Conservation (phyloP, 352 stramenopile genomes). For the Phytophthora palmivora region DNA sequence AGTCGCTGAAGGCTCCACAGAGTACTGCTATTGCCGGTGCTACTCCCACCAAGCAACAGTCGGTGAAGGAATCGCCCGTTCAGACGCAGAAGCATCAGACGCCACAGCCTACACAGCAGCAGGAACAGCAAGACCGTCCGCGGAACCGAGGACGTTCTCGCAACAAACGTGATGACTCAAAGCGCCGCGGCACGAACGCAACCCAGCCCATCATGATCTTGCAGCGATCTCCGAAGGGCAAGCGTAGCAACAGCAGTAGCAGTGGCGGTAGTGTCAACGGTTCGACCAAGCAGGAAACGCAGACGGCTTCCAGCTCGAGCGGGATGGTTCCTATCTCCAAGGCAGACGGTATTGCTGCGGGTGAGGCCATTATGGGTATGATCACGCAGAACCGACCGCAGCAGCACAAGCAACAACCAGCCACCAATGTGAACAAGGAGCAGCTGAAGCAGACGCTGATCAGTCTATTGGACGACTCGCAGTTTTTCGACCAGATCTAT, state of each 20-base stretch:
- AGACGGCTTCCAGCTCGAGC: conserved; percentile 23
- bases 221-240: conserved; percentile 59
- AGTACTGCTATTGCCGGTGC: conserved; percentile 19
- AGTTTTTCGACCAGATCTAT: conserved; percentile 92
- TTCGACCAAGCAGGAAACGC: conserved; percentile 33
- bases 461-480: conserved; percentile 74
- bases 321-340: conserved; percentile 77
- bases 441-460: conserved; percentile 89
- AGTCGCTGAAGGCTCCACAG: conserved; percentile 59
- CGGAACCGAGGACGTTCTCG: conserved; percentile 58
- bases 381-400: conserved; percentile 60
- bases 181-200: conserved; percentile 34
- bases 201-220: conserved; percentile 65
- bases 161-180: conserved; percentile 62
- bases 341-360: conserved; percentile 81
- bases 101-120: conserved; percentile 42
- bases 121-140: conserved; percentile 33
- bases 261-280: conserved; percentile 37
- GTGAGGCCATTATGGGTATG: conserved; percentile 87
- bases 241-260: conserved; percentile 38
- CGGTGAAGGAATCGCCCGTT: conserved; percentile 22
- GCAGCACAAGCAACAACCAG: conserved; percentile 41
- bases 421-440: conserved; percentile 75
- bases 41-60: conserved; percentile 30
- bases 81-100: conserved; percentile 44